Evolutionary conservation across 768 basidiomycete genomes (phyloP).

Genomic region (Leccinellum rugosiceps): DNA sequence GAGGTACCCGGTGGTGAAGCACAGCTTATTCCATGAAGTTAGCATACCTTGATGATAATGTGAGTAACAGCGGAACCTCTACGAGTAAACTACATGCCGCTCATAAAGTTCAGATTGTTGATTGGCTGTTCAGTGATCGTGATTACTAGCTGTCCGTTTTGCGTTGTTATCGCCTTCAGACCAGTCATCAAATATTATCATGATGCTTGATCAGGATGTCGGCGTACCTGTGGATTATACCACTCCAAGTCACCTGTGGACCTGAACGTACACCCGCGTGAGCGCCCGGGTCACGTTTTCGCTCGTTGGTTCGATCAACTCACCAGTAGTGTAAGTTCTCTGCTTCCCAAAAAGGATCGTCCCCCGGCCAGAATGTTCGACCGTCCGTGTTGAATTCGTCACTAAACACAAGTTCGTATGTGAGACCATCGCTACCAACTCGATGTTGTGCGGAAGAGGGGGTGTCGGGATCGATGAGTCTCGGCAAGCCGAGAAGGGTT

Average conservation of each 20-base stretch:
- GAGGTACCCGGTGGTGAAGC: slow-evolving; percentile 90
- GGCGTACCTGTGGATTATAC: slow-evolving; percentile 69
- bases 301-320: slow-evolving; percentile 6
- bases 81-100: slow-evolving; percentile 45
- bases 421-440: slow-evolving; percentile 70
- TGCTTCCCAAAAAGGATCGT: slow-evolving; percentile 85
- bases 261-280: slow-evolving; percentile 22
- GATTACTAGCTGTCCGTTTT: slow-evolving; percentile 75
- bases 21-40: slow-evolving; percentile 91
- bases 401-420: slow-evolving; percentile 83
- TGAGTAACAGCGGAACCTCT: slow-evolving; percentile 2
- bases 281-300: neutral
- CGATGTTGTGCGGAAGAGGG: slow-evolving; percentile 53
- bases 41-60: slow-evolving; percentile 51
- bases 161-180: slow-evolving; percentile 62
- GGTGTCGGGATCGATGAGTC: slow-evolving; percentile 76
- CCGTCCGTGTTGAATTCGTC: slow-evolving; percentile 80
- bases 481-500: slow-evolving; percentile 59
- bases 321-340: slow-evolving; percentile 82
- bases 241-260: slow-evolving; percentile 80
- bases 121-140: slow-evolving; percentile 67
- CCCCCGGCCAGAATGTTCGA: slow-evolving; percentile 75
- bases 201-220: neutral
- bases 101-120: slow-evolving; percentile 82
- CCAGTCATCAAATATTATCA: slow-evolving; percentile 1